phyloP scores from a whole-genome alignment of 768 basidiomycete genomes.

The Naganishia friedmannii region DNA sequence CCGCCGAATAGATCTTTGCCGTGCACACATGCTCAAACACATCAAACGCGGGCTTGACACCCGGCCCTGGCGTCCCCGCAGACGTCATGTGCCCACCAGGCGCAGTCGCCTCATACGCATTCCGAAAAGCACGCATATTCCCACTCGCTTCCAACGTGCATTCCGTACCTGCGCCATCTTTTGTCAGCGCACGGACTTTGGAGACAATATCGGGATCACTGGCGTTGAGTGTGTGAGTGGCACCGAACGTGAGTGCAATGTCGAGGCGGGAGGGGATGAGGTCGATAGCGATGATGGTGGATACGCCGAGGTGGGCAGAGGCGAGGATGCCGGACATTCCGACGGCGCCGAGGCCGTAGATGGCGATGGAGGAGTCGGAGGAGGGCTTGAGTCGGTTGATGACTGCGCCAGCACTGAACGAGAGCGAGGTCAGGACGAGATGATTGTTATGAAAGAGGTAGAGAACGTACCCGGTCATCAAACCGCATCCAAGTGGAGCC shows the following conservation, averaged over 20 bases:
- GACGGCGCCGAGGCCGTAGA: slow-evolving; percentile 25
- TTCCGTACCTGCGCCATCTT: slow-evolving; percentile 9
- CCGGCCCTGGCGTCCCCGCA: slow-evolving; percentile 23
- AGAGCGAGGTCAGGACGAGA: background rate
- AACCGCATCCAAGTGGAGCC: slow-evolving; percentile 20
- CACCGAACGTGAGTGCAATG: slow-evolving; percentile 2
- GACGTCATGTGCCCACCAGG: slow-evolving; percentile 13
- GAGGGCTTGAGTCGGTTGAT: slow-evolving; percentile 20
- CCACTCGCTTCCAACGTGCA: slow-evolving; percentile 23
- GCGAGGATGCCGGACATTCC: slow-evolving; percentile 26
- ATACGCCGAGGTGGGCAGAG: background rate
- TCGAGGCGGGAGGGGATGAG: slow-evolving; percentile 12
- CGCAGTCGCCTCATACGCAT: slow-evolving; percentile 18
- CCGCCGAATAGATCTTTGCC: slow-evolving; percentile 18
- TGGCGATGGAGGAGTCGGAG: slow-evolving; percentile 13
- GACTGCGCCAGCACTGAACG: slow-evolving; percentile 13
- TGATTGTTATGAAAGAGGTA: background rate
- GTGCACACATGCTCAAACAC: slow-evolving; percentile 17
- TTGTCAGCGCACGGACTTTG: slow-evolving; percentile 6
- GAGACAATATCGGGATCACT: background rate
- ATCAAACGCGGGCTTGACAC: slow-evolving; percentile 18
- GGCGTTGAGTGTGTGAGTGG: slow-evolving; percentile 15
- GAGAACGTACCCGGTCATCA: slow-evolving; percentile 18
- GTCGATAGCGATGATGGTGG: slow-evolving; percentile 26
- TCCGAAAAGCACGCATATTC: slow-evolving; percentile 15